These are phyloP conservation scores for Phytophthora ramorum DNA, from an alignment of 352 stramenopile species.

Conservation along the genomic window DNA sequence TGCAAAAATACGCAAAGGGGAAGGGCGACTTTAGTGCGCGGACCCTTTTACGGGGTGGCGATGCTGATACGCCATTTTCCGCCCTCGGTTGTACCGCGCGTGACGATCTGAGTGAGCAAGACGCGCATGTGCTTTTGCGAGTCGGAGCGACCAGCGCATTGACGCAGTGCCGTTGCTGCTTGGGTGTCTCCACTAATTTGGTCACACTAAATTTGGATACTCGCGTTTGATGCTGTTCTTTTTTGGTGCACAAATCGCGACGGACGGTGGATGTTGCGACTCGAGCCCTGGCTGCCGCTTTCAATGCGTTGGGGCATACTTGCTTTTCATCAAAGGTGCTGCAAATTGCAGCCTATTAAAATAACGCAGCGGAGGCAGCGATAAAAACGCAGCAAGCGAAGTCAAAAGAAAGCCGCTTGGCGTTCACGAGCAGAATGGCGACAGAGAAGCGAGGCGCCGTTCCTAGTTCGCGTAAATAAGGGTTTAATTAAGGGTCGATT, in stretches of 20 bases:
- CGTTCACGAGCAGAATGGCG: background rate
- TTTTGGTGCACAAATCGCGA: background rate
- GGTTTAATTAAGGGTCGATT: background rate
- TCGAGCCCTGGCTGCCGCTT: no score
- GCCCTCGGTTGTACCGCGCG: background rate
- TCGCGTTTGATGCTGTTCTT: background rate
- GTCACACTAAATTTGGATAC: background rate
- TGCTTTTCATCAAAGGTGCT: no score
- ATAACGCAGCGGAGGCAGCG: background rate
- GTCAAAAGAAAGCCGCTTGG: constrained; percentile 8
- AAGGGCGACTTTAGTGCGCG: constrained; percentile 13
- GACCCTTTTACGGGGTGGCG: constrained; percentile 16
- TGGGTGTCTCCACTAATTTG: background rate
- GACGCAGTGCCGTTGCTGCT: no score
- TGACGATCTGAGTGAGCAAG: background rate
- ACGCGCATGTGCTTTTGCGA: background rate
- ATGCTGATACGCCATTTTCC: background rate
- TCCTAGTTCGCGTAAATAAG: no score
- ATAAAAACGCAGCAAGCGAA: constrained; percentile 13
- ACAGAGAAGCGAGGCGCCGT: background rate
- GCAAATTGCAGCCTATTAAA: no score
- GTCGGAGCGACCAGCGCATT: no score
- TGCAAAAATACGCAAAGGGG: constrained; percentile 27
- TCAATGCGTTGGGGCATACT: no score
- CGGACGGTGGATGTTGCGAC: background rate